phyloP scores from a whole-genome alignment of 192 early-diverging fungal species.

The Rhizophagus prolifer region DNA sequence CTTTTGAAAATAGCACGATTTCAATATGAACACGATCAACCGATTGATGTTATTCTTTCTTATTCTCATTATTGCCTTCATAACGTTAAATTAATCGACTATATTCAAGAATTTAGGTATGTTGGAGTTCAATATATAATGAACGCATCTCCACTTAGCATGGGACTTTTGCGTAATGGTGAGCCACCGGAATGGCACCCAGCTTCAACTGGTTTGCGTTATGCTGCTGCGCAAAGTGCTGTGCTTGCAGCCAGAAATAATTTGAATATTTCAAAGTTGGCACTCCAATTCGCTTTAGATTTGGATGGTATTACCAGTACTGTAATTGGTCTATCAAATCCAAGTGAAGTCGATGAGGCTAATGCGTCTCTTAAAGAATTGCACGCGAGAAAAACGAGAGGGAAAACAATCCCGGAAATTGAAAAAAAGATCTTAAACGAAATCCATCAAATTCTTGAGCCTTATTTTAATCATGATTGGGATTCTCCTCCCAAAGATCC shows the following conservation, averaged over 20 bases:
- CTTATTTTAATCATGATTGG: conserved; percentile 48
- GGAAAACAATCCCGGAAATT: background rate
- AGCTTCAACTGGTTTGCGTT: conserved; percentile 49
- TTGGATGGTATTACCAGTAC: conserved; percentile 39
- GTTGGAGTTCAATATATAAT: conserved; percentile 59
- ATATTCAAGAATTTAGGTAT: conserved; percentile 47
- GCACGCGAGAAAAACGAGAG: conserved; percentile 33
- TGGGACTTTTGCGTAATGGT: conserved; percentile 61
- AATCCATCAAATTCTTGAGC: conserved; percentile 38
- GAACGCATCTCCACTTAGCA: conserved; percentile 69
- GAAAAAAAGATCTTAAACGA: conserved; percentile 36
- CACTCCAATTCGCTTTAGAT: conserved; percentile 48
- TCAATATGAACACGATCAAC: conserved; percentile 52
- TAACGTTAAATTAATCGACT: conserved; percentile 54
- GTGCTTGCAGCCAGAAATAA: conserved; percentile 37
- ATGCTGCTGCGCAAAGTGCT: conserved; percentile 50
- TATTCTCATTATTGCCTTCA: conserved; percentile 74
- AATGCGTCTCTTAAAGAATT: conserved; percentile 36
- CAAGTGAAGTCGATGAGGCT: conserved; percentile 49
- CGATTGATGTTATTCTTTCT: conserved; percentile 63
- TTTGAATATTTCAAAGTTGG: conserved; percentile 56
- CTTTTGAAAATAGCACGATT: conserved; percentile 57
- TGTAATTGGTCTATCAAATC: conserved; percentile 49
- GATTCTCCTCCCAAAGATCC: conserved; percentile 37
- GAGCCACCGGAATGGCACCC: conserved; percentile 71